Percentiles rank a stretch among this genome's conserved stretches.
phyloP scores from a whole-genome alignment of 768 basidiomycete genomes.

The Tulasnella sp. region DNA sequence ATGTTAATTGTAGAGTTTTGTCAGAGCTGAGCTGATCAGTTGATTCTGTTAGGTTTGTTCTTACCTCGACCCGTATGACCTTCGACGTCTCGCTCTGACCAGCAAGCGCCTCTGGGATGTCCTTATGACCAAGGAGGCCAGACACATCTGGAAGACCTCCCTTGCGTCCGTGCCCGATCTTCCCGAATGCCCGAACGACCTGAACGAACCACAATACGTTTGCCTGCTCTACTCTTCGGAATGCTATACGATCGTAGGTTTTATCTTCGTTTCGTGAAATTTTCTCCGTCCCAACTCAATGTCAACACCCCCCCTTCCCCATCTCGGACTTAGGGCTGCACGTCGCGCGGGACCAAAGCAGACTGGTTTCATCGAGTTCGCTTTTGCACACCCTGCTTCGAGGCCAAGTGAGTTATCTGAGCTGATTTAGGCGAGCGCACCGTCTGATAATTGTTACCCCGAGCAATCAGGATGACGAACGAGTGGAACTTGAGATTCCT shows the following conservation, averaged over 20 bases:
- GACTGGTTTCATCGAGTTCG: background rate
- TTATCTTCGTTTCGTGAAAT: background rate
- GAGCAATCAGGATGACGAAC: too few species aligned
- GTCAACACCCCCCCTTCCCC: too few species aligned
- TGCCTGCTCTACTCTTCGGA: constrained; percentile 20
- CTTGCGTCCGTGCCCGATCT: constrained; percentile 4
- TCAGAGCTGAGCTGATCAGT: background rate
- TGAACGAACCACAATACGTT: constrained; percentile 34
- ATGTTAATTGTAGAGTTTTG: background rate
- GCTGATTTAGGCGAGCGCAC: background rate
- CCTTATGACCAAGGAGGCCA: constrained; percentile 15
- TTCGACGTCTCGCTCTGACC: constrained; percentile 25
- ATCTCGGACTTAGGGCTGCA: background rate
- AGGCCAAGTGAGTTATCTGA: background rate
- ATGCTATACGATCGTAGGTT: constrained; percentile 24
- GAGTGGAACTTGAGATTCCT: too few species aligned
- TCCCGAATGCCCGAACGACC: constrained; percentile 30
- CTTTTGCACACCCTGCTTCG: background rate
- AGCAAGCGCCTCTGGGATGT: constrained; percentile 24
- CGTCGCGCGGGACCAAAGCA: background rate
- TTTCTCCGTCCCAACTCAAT: background rate
- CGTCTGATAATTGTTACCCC: too few species aligned
- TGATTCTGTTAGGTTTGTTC: constrained; percentile 23
- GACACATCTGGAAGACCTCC: constrained; percentile 27
- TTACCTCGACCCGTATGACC: constrained; percentile 27